These are phyloP conservation scores for Leptographium radiaticola DNA, from an alignment of 2,329 filamentous ascomycete species.

Conservation along the genomic window DNA sequence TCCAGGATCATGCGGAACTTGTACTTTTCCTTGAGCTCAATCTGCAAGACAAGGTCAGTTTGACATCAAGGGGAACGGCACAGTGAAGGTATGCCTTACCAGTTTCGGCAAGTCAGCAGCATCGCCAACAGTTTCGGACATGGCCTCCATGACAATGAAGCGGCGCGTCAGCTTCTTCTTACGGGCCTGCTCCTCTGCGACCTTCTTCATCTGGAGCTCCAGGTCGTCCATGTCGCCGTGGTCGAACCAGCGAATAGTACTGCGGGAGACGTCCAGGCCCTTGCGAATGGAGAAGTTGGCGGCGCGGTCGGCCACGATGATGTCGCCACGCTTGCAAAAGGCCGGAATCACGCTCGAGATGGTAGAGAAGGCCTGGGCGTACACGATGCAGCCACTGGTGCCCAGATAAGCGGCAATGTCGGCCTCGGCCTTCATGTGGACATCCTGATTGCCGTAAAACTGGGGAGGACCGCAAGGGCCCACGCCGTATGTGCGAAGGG, in stretches of 20 bases:
- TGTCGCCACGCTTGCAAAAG: conserved; percentile 92
- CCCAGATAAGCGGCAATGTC: conserved; percentile 87
- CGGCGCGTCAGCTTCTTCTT: conserved; percentile 80
- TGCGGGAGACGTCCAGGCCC: conserved; percentile 83
- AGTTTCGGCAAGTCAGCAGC: conserved; percentile 74
- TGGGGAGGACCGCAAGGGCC: conserved; percentile 93
- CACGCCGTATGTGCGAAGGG: conserved; percentile 87
- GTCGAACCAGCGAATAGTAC: conserved; percentile 85
- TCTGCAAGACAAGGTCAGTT: conserved; percentile 26
- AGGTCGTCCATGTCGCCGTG: conserved; percentile 95
- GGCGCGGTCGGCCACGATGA: conserved; percentile 89
- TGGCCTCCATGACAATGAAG: conserved; percentile 90
- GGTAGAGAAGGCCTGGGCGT: conserved; percentile 90
- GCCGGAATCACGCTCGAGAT: conserved; percentile 95
- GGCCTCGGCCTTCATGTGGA: conserved; percentile 92
- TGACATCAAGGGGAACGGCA: background rate
- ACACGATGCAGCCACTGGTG: conserved; percentile 81
- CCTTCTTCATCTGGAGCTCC: conserved; percentile 69
- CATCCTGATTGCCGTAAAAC: conserved; percentile 97
- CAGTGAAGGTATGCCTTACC: conserved; percentile 31
- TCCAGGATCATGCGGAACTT: conserved; percentile 97
- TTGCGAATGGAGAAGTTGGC: conserved; percentile 92
- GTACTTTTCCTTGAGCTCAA: conserved; percentile 90
- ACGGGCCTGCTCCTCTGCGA: conserved; percentile 73
- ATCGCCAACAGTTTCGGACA: conserved; percentile 87